A percentile compares a stretch with the other conserved stretches of the same genome.
Conservation (phyloP, 2,329 filamentous ascomycete genomes). For the Epicoccum nigrum region DNA sequence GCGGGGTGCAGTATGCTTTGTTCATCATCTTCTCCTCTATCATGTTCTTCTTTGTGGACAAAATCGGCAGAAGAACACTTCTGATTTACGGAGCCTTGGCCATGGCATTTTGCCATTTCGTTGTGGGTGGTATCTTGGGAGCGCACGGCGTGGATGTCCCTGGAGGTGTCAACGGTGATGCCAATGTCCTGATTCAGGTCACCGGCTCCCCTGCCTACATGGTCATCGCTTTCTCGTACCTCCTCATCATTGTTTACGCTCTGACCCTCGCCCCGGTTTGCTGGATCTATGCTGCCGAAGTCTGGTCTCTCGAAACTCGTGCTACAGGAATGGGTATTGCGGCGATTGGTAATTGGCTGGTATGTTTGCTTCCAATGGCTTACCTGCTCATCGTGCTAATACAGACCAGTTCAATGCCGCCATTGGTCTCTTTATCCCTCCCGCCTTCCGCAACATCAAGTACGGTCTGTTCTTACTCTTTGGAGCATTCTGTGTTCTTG, state of each 20-base stretch:
- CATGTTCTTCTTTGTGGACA: slow-evolving; percentile 53
- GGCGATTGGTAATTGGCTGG: slow-evolving; percentile 56
- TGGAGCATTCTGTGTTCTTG: slow-evolving; percentile 55
- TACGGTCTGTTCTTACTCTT: slow-evolving; percentile 62
- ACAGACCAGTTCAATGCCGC: slow-evolving; percentile 60
- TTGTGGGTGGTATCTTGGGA: slow-evolving; percentile 51
- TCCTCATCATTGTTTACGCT: slow-evolving; percentile 68
- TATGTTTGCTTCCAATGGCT: slow-evolving; percentile 52
- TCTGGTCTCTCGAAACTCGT: slow-evolving; percentile 66
- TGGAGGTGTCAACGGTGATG: slow-evolving; percentile 52
- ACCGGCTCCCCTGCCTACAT: slow-evolving; percentile 61
- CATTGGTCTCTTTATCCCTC: slow-evolving; percentile 63
- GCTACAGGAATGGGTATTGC: slow-evolving; percentile 65
- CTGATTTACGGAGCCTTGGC: slow-evolving; percentile 52
- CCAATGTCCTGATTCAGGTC: slow-evolving; percentile 62
- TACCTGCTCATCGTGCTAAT: slow-evolving; percentile 26
- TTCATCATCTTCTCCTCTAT: slow-evolving; percentile 51
- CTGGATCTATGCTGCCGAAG: slow-evolving; percentile 71
- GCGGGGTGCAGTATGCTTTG: slow-evolving; percentile 50
- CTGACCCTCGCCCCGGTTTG: slow-evolving; percentile 68
- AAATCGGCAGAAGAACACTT: slow-evolving; percentile 48
- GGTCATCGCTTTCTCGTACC: slow-evolving; percentile 69
- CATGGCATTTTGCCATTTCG: slow-evolving; percentile 56
- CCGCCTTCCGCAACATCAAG: slow-evolving; percentile 63
- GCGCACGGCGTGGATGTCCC: slow-evolving; percentile 52